Percentiles rank a stretch among this genome's conserved stretches.
These are phyloP conservation scores for Gossypioides kirkii DNA, from an alignment of 345 rosid species.

Conservation along the genomic window DNA sequence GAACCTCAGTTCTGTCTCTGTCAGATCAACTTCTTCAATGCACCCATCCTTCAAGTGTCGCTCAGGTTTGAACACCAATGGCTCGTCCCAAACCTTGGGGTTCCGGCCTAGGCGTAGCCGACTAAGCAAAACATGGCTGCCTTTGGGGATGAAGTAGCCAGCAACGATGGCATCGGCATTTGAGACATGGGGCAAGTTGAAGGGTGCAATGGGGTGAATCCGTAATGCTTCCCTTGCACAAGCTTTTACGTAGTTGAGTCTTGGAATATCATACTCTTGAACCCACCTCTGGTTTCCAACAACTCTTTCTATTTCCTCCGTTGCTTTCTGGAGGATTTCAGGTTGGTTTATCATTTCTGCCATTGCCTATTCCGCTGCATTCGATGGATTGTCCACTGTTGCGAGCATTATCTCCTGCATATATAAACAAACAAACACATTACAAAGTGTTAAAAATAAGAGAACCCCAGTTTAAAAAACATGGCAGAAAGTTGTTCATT, in stretches of 20 bases:
- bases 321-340: background rate
- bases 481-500: no score
- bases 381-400: background rate
- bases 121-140: background rate
- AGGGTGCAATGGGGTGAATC: background rate
- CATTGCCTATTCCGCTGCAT: conserved; percentile 2
- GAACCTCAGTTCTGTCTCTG: background rate
- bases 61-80: background rate
- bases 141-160: conserved; percentile 5
- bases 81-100: conserved; percentile 9
- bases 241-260: background rate
- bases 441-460: no score
- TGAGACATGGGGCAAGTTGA: conserved; percentile 2
- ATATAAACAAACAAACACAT: background rate
- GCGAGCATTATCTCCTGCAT: background rate
- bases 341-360: background rate
- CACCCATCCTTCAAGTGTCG: background rate
- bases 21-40: background rate
- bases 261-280: background rate
- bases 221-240: background rate
- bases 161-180: background rate
- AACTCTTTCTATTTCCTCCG: background rate
- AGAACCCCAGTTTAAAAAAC: no score
- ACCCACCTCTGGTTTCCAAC: background rate
- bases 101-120: background rate